A percentile compares a stretch with the other conserved stretches of the same genome.
These are phyloP conservation scores for Vaccinium macrocarpon DNA, from an alignment of 148 eudicot genomes.

Conservation along the genomic window DNA sequence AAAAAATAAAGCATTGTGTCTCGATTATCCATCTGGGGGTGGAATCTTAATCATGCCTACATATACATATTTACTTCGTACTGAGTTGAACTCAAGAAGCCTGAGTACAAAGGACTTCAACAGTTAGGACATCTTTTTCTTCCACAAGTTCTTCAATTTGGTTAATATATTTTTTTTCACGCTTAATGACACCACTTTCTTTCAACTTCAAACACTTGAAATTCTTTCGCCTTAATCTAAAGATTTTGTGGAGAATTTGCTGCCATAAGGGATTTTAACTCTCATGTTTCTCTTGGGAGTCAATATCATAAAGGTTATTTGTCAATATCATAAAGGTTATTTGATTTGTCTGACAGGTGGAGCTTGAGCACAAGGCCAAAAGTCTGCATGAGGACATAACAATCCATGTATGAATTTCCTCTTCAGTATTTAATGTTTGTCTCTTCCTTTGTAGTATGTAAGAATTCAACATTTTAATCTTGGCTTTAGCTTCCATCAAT, in stretches of 20 bases:
- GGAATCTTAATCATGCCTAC: no score
- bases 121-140: background rate
- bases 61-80: background rate
- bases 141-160: background rate
- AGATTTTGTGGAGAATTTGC: background rate
- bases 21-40: background rate
- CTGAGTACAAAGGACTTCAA: background rate
- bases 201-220: background rate
- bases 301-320: background rate
- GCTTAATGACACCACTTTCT: background rate
- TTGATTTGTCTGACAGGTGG: conserved; percentile 41
- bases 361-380: conserved; percentile 62
- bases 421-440: background rate
- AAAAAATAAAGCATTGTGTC: background rate
- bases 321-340: background rate
- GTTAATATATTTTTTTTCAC: background rate
- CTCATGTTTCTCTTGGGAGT: background rate
- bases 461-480: background rate
- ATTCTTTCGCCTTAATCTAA: background rate
- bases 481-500: background rate
- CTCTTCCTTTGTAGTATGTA: background rate
- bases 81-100: background rate
- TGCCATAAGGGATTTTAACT: background rate
- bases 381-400: conserved; percentile 66
- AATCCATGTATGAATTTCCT: conserved; percentile 43